phyloP scores from a whole-genome alignment of 129 eudicot species.

The Flaveria brownii region DNA sequence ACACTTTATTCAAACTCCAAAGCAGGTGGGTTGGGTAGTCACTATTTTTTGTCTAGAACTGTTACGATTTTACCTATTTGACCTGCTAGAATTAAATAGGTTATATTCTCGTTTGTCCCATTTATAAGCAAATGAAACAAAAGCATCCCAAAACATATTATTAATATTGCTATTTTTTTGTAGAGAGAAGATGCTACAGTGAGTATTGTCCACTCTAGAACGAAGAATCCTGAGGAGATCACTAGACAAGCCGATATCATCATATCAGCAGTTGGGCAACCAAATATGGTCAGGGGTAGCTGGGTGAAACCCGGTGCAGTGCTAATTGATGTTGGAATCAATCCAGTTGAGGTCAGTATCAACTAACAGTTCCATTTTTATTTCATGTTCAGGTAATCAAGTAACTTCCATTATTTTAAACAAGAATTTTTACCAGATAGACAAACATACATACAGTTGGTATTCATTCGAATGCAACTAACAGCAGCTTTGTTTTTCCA shows the following conservation, averaged over 20 bases:
- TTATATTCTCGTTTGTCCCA: no score
- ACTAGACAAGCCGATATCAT: slow-evolving; percentile 84
- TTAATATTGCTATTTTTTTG: not conserved
- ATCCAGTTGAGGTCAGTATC: slow-evolving; percentile 65
- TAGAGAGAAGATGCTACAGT: slow-evolving; percentile 97
- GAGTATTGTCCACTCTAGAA: slow-evolving; percentile 80
- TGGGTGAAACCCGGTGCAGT: slow-evolving; percentile 98
- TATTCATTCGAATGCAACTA: no score
- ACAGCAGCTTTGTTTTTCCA: no score
- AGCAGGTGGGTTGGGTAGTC: no score
- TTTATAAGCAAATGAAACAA: not conserved
- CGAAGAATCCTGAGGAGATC: slow-evolving; percentile 81
- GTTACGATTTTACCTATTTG: no score
- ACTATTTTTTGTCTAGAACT: no score
- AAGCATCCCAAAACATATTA: not conserved
- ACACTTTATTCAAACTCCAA: no score
- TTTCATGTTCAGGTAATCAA: no score
- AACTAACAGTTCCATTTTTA: not conserved
- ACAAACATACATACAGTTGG: no score
- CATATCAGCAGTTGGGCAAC: slow-evolving; percentile 75
- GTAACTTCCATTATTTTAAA: no score
- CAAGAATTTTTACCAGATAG: no score
- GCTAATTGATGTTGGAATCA: slow-evolving; percentile 85
- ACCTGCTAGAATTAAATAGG: no score
- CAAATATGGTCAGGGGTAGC: slow-evolving; percentile 91